phyloP scores from a whole-genome alignment of 148 eudicot species.

The Fagopyrum esculentum region DNA sequence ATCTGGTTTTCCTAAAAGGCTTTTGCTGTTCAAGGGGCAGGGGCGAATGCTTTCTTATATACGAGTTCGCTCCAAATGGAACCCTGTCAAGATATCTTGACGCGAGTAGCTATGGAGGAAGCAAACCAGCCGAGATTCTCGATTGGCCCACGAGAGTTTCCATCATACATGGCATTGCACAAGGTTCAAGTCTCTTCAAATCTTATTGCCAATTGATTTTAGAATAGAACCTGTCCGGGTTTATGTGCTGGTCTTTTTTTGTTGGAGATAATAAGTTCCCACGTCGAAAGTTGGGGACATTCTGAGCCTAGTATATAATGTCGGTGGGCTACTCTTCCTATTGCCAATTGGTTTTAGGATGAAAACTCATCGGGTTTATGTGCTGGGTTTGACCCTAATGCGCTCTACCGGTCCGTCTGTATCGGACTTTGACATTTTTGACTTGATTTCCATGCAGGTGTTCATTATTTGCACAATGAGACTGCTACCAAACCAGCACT shows the following conservation, averaged over 20 bases:
- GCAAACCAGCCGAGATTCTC: constrained; percentile 33
- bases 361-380: no score
- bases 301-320: no score
- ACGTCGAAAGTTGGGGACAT: no score
- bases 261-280: background rate
- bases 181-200: background rate
- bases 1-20: constrained; percentile 67
- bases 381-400: no score
- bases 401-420: no score
- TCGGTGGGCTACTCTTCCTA: no score
- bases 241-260: no score
- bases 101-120: constrained; percentile 30
- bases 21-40: constrained; percentile 86
- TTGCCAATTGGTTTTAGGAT: no score
- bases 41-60: constrained; percentile 83
- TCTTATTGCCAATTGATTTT: no score
- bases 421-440: no score
- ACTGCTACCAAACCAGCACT: constrained; percentile 58
- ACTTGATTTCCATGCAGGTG: constrained; percentile 32
- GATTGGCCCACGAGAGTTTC: constrained; percentile 78
- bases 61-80: constrained; percentile 73
- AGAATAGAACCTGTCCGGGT: no score
- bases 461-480: constrained; percentile 57
- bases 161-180: constrained; percentile 79
- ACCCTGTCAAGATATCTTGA: constrained; percentile 61